These are phyloP conservation scores for Elasticomyces elasticus DNA, from an alignment of 495 filamentous ascomycete species.

Conservation along the genomic window DNA sequence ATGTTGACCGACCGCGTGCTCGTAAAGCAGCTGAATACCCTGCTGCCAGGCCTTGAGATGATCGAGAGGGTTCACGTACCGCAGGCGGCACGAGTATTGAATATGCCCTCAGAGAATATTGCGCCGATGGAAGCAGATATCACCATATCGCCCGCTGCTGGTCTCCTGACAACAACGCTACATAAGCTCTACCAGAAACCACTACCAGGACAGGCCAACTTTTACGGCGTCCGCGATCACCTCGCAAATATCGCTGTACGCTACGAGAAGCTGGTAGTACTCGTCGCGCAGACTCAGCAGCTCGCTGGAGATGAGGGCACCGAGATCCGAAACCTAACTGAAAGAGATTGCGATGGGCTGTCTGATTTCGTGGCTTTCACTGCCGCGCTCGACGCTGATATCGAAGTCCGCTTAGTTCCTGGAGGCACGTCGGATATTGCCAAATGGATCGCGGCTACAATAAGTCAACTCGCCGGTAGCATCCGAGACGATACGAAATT, in stretches of 20 bases:
- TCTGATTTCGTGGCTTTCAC: conserved; percentile 46
- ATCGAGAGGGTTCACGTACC: conserved; percentile 50
- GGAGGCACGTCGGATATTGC: conserved; percentile 49
- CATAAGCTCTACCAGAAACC: conserved; percentile 63
- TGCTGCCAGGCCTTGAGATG: conserved; percentile 44
- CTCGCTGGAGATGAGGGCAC: not conserved
- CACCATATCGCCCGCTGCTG: conserved; percentile 58
- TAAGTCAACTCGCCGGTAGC: conserved; percentile 32
- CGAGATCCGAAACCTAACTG: conserved; percentile 17
- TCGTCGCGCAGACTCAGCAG: conserved; percentile 36
- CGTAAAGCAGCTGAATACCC: conserved; percentile 36
- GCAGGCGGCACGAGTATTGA: not conserved
- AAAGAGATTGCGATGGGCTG: conserved; percentile 44
- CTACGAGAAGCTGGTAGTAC: conserved; percentile 62
- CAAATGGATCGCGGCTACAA: conserved; percentile 46
- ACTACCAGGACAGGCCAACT: conserved; percentile 48
- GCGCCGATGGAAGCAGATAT: conserved; percentile 60
- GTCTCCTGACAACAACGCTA: conserved; percentile 60
- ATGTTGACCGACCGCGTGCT: conserved; percentile 39
- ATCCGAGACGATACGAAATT: conserved; percentile 16
- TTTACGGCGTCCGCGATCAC: conserved; percentile 45
- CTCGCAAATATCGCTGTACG: conserved; percentile 45
- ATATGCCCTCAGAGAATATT: not conserved
- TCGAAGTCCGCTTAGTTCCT: conserved; percentile 43
- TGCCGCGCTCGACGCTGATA: conserved; percentile 31